Conservation (phyloP, 176 grass and related monocot species). For the Bonia amplexicaulis region DNA sequence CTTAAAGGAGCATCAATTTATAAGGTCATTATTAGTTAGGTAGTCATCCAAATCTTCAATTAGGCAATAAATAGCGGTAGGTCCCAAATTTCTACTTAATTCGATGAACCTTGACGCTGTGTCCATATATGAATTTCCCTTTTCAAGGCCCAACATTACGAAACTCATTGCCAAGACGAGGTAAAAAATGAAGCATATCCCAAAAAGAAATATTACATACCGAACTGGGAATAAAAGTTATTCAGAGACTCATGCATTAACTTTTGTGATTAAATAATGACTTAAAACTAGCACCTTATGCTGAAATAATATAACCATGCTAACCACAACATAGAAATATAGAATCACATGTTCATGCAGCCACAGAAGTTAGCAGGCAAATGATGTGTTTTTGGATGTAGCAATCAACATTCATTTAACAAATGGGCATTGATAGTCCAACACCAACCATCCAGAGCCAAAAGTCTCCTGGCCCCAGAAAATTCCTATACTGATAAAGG, state of each 20-base stretch:
- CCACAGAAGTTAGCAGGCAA: conserved; percentile 10
- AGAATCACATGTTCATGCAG: not conserved
- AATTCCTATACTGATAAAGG: not conserved
- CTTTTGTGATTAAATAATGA: not conserved
- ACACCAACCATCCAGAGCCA: not conserved
- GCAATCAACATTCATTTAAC: conserved; percentile 8
- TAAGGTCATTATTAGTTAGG: not conserved
- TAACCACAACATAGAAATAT: not conserved
- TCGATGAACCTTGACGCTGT: not conserved
- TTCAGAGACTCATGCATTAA: not conserved
- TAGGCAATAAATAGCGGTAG: not conserved
- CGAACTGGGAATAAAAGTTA: not conserved
- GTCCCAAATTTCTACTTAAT: not conserved
- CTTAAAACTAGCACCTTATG: not conserved
- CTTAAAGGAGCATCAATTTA: not conserved
- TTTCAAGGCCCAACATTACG: not conserved
- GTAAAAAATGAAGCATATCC: no score
- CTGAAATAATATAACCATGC: not conserved
- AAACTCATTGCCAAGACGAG: not conserved
- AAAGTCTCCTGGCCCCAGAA: conserved; percentile 8
- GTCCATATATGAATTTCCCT: not conserved
- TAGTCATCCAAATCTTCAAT: not conserved
- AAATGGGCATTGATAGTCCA: conserved; percentile 7
- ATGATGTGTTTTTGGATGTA: not conserved
- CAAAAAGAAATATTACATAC: not conserved